Evolutionary conservation across 2,329 filamentous ascomycete genomes (phyloP).

Genomic region (Drechslerella dactyloides): DNA sequence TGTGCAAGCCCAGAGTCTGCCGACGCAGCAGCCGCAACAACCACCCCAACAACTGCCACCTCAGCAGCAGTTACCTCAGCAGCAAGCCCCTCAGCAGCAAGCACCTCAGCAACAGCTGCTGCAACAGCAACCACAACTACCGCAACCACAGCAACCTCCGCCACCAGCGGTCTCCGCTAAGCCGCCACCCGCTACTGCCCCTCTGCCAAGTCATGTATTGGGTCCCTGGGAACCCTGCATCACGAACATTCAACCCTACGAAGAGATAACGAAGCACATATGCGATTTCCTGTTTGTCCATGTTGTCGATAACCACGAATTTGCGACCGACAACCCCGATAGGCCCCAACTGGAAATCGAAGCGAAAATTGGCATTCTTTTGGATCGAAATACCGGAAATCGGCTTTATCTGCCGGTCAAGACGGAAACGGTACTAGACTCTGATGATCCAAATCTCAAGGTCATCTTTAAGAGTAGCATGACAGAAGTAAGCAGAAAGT

Average conservation of each 20-base stretch:
- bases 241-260: constrained; percentile 72
- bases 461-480: constrained; percentile 84
- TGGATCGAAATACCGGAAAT: constrained; percentile 73
- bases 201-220: constrained; percentile 52
- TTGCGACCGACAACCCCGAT: constrained; percentile 65
- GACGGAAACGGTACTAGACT: constrained; percentile 73
- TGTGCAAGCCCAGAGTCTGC: constrained; percentile 53
- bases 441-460: constrained; percentile 62
- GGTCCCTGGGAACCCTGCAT: constrained; percentile 72
- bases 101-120: constrained; percentile 27
- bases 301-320: constrained; percentile 71
- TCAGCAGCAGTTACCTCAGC: constrained; percentile 27
- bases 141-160: constrained; percentile 28
- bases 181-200: constrained; percentile 52
- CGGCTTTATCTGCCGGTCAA: constrained; percentile 71
- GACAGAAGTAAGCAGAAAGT: constrained; percentile 71
- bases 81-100: constrained; percentile 17
- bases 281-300: constrained; percentile 79
- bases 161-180: constrained; percentile 54
- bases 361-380: constrained; percentile 84
- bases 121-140: constrained; percentile 56
- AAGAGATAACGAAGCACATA: constrained; percentile 76
- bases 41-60: constrained; percentile 9
- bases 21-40: constrained; percentile 22
- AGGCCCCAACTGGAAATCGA: constrained; percentile 85